Evolutionary conservation across 441 rosid species (phyloP).

Genomic region (Macaranga tanarius): DNA sequence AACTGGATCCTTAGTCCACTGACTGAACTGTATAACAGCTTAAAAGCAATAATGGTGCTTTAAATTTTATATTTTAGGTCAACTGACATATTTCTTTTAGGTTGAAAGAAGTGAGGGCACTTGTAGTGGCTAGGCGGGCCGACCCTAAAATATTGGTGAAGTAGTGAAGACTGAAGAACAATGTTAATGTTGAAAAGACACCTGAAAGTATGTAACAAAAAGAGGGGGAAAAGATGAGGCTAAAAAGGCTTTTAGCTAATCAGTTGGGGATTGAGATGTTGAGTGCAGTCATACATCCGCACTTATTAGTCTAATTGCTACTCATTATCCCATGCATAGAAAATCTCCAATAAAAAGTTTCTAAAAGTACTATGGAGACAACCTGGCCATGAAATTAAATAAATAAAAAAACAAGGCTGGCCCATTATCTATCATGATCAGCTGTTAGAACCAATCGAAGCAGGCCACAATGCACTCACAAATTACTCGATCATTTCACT

Average conservation of each 20-base stretch:
- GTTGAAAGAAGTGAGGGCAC: neutral
- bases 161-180: neutral
- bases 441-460: neutral
- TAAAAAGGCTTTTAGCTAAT: conserved; percentile 9
- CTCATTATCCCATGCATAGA: conserved; percentile 10
- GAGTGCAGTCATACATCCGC: conserved; percentile 7
- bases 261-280: conserved; percentile 7
- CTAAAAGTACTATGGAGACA: conserved; percentile 7
- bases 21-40: too few relatives aligned
- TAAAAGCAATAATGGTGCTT: too few relatives aligned
- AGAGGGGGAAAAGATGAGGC: conserved; percentile 2
- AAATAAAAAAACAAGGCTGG: neutral
- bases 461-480: neutral
- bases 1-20: too few relatives aligned
- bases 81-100: neutral
- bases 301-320: neutral
- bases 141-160: neutral
- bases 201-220: conserved; percentile 6
- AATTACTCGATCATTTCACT: neutral
- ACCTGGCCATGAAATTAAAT: conserved; percentile 12
- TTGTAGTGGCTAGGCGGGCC: neutral
- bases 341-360: neutral
- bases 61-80: neutral
- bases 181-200: neutral
- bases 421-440: conserved; percentile 14